Evolutionary conservation across 2,329 filamentous ascomycete genomes (phyloP).

Genomic region (Pyrenophora teres): DNA sequence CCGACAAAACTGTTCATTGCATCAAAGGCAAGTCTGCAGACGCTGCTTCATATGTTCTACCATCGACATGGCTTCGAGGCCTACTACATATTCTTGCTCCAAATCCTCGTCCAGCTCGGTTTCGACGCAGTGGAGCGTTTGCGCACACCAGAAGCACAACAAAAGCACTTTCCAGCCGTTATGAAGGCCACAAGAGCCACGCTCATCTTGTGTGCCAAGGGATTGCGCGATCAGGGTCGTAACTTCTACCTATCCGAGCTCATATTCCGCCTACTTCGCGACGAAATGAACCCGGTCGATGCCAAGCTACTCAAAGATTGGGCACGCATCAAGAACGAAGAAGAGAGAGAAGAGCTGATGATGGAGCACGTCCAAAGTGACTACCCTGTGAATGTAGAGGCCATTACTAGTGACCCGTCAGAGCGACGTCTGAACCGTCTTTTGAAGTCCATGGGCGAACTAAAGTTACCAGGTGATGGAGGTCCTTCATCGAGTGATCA

Average conservation of each 20-base stretch:
- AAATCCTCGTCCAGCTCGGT: constrained; percentile 8
- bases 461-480: background rate
- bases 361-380: constrained; percentile 2
- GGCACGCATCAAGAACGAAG: constrained; percentile 2
- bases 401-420: constrained; percentile 16
- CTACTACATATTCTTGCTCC: constrained; percentile 7
- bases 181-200: constrained; percentile 11
- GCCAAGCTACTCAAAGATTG: constrained; percentile 5
- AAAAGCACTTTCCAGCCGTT: background rate
- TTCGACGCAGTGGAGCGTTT: constrained; percentile 3
- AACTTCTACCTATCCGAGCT: constrained; percentile 10
- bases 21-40: constrained; percentile 9
- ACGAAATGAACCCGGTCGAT: constrained; percentile 11
- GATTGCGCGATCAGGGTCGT: constrained; percentile 10
- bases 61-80: constrained; percentile 7
- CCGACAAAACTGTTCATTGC: background rate
- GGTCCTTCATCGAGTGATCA: too few species aligned
- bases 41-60: constrained; percentile 7
- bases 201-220: constrained; percentile 13
- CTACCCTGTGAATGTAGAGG: constrained; percentile 5
- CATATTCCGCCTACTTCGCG: constrained; percentile 9
- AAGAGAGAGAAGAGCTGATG: background rate
- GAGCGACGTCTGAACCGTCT: constrained; percentile 1
- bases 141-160: background rate
- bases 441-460: background rate